Conservation (phyloP, 1,139 yeast genomes). For the Debaryomyces nepalensis region DNA sequence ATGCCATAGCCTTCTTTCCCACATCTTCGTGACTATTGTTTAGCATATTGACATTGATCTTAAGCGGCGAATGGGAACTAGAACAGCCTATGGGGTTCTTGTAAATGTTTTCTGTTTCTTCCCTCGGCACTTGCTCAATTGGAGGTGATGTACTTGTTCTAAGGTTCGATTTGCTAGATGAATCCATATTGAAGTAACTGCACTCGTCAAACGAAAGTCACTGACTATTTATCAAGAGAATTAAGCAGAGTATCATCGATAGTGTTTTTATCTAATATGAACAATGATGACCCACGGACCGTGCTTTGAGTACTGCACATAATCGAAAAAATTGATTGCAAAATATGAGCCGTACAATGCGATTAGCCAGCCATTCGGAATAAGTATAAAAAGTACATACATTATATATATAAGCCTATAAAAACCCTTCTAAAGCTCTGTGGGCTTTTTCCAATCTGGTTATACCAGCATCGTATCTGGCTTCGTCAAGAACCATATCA, state of each 20-base stretch:
- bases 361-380: too few species aligned
- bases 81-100: neutral
- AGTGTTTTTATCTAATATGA: too few species aligned
- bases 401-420: conserved; percentile 22
- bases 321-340: neutral
- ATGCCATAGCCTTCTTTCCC: neutral
- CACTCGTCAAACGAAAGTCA: too few species aligned
- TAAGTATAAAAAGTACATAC: too few species aligned
- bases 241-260: too few species aligned
- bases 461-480: conserved; percentile 80
- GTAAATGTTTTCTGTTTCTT: neutral
- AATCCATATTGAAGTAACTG: too few species aligned
- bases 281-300: too few species aligned
- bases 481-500: conserved; percentile 85
- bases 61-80: neutral
- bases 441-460: conserved; percentile 78
- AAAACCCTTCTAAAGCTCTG: conserved; percentile 80
- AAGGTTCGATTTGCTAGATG: too few species aligned
- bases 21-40: neutral
- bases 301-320: too few species aligned
- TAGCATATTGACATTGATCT: neutral
- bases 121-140: neutral
- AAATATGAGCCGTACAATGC: too few species aligned
- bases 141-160: neutral
- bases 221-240: too few species aligned